These are phyloP conservation scores for Neonectria ditissima DNA, from an alignment of 2,329 filamentous ascomycete genomes.

Conservation along the genomic window DNA sequence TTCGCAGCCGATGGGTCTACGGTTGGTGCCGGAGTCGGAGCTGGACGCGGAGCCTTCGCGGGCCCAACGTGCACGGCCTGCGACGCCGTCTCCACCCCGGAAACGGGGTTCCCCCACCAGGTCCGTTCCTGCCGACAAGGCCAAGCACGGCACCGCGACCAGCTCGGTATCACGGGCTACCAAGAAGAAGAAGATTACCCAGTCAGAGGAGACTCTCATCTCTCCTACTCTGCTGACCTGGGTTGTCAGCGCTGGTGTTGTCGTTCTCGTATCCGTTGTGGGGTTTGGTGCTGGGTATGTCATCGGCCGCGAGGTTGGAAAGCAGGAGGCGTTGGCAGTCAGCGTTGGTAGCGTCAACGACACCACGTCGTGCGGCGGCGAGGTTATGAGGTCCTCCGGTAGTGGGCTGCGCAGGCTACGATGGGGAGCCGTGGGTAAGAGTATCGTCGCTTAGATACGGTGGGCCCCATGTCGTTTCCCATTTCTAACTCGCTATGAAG, in stretches of 20 bases:
- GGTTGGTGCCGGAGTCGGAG: conserved; percentile 71
- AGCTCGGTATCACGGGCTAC: conserved; percentile 58
- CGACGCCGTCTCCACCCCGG: conserved; percentile 39
- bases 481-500: neutral
- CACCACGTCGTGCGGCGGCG: conserved; percentile 62
- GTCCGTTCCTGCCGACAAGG: conserved; percentile 55
- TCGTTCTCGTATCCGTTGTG: conserved; percentile 75
- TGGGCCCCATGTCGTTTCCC: conserved; percentile 13
- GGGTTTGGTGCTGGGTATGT: conserved; percentile 78
- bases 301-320: conserved; percentile 74
- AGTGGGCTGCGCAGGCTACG: conserved; percentile 65
- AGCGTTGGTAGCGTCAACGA: conserved; percentile 56
- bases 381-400: conserved; percentile 64
- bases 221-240: conserved; percentile 73
- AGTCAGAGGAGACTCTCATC: conserved; percentile 57
- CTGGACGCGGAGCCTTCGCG: conserved; percentile 56
- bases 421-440: conserved; percentile 66
- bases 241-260: conserved; percentile 74
- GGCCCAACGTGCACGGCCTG: conserved; percentile 37
- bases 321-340: conserved; percentile 66
- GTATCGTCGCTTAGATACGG: conserved; percentile 58
- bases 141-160: conserved; percentile 61
- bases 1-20: conserved; percentile 68
- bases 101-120: conserved; percentile 47
- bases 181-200: conserved; percentile 70